Percentiles rank a stretch among this genome's conserved stretches.
Conservation (phyloP, 2,329 filamentous ascomycete species). For the Verticillium klebahnii region DNA sequence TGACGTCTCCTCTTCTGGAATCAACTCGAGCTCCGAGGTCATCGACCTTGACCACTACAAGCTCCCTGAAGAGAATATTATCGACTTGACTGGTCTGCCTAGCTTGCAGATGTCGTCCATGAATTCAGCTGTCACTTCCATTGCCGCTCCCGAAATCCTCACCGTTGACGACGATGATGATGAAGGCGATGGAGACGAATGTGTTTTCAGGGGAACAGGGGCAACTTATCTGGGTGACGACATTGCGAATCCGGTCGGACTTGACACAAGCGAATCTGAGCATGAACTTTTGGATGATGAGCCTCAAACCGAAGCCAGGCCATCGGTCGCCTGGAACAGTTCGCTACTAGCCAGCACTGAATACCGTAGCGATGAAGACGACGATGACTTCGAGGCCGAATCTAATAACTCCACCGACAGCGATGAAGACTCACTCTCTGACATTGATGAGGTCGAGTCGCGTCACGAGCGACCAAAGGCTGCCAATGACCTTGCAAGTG, state of each 20-base stretch:
- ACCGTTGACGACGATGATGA: conserved; percentile 18
- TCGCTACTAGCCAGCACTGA: background rate
- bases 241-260: background rate
- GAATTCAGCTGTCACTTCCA: background rate
- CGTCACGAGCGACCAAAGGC: background rate
- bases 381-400: background rate
- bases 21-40: background rate
- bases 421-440: background rate
- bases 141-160: background rate
- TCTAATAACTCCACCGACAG: background rate
- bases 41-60: background rate
- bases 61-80: background rate
- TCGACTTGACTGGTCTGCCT: background rate
- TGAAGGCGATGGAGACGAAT: conserved; percentile 11
- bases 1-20: background rate
- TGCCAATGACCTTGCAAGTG: background rate
- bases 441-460: background rate
- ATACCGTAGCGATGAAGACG: background rate
- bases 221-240: background rate
- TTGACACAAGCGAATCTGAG: background rate
- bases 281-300: background rate
- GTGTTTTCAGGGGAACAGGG: background rate
- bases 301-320: background rate
- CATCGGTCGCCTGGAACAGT: background rate
- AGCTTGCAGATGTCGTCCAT: background rate